Conservation (phyloP, 192 early-diverging fungal genomes). For the Funneliformis mosseae region DNA sequence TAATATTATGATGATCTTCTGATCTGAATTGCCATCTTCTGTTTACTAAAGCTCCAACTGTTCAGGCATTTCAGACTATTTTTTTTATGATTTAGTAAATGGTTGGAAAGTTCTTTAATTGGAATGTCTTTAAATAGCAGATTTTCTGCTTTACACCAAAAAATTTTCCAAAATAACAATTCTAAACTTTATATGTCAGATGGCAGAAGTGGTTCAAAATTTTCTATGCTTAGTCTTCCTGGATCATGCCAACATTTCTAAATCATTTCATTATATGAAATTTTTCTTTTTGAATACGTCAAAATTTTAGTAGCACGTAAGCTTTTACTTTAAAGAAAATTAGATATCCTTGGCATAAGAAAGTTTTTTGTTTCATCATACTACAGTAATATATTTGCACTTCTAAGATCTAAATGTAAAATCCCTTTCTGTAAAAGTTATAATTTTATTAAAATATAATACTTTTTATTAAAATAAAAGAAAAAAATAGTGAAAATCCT, state of each 20-base stretch:
- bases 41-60: too few relatives aligned
- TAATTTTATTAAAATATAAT: too few relatives aligned
- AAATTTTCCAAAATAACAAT: not conserved
- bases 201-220: not conserved
- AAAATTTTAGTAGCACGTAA: not conserved
- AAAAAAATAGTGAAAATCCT: not conserved
- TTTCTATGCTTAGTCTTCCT: not conserved
- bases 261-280: not conserved
- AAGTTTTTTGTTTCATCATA: not conserved
- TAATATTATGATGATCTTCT: too few relatives aligned
- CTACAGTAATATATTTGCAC: not conserved
- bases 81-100: not conserved
- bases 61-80: not conserved
- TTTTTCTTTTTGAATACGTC: not conserved
- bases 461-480: too few relatives aligned
- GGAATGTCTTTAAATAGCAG: not conserved
- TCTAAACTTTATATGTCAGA: not conserved
- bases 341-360: not conserved
- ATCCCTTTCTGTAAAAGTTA: not conserved
- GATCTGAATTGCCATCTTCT: too few relatives aligned
- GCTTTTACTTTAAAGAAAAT: not conserved
- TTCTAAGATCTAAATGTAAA: not conserved
- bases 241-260: not conserved
- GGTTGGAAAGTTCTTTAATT: not conserved
- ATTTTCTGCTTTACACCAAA: not conserved